Conservation (phyloP, 2,329 filamentous ascomycete genomes). For the Chaetothyriales sp. region DNA sequence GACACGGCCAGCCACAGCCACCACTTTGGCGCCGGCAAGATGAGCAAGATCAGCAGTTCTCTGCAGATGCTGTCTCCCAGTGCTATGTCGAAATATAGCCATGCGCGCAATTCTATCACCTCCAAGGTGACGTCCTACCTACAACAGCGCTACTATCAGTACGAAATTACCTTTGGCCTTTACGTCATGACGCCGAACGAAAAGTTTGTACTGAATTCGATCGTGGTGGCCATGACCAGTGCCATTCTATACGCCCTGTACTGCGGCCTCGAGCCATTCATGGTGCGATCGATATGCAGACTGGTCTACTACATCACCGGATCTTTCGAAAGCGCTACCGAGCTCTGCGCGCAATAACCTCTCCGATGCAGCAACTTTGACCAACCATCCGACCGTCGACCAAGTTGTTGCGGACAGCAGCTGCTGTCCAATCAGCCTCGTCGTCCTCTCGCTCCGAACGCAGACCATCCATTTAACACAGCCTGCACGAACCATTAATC, state of each 20-base stretch:
- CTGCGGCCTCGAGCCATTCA: constrained; percentile 10
- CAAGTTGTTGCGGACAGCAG: neutral
- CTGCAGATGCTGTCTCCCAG: constrained; percentile 12
- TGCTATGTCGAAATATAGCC: neutral
- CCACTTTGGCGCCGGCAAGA: constrained; percentile 16
- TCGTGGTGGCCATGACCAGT: constrained; percentile 6
- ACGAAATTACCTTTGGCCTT: constrained; percentile 93
- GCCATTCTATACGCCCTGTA: constrained; percentile 10
- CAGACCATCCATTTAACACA: too few species aligned
- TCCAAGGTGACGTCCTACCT: constrained; percentile 29
- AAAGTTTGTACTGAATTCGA: constrained; percentile 90
- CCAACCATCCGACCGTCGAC: neutral
- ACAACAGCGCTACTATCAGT: constrained; percentile 89
- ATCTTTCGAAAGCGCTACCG: constrained; percentile 6
- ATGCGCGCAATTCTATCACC: constrained; percentile 6
- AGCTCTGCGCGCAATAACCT: constrained; percentile 3
- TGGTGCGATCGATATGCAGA: constrained; percentile 12
- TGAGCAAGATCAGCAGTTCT: constrained; percentile 12
- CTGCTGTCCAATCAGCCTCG: neutral
- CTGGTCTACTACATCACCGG: constrained; percentile 14
- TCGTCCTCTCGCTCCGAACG: neutral
- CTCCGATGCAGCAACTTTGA: neutral
- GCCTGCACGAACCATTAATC: too few species aligned
- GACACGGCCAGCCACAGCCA: constrained; percentile 15
- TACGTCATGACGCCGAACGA: constrained; percentile 96